Evolutionary conservation across 306 rosid genomes (phyloP).

Genomic region (Gastrolobium villosum): DNA sequence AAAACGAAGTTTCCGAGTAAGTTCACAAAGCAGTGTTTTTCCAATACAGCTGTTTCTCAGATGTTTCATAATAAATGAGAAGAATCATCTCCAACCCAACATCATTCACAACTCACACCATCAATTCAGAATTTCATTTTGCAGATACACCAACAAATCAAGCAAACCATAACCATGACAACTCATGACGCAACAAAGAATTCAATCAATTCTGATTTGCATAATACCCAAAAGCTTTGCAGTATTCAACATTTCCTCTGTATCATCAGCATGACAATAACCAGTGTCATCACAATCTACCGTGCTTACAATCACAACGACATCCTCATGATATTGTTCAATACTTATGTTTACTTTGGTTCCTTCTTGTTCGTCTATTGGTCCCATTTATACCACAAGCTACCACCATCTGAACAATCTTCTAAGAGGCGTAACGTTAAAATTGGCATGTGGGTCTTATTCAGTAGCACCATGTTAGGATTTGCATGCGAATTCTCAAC

Average conservation of each 20-base stretch:
- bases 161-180: no score
- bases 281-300: slow-evolving; percentile 30
- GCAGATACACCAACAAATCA: no score
- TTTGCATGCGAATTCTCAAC: slow-evolving; percentile 45
- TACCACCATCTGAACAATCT: background rate
- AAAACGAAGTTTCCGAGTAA: no score
- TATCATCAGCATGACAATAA: slow-evolving; percentile 34
- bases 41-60: no score
- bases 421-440: slow-evolving; percentile 8
- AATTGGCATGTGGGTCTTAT: slow-evolving; percentile 45
- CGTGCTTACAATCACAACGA: slow-evolving; percentile 38
- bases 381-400: background rate
- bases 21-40: no score
- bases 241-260: slow-evolving; percentile 26
- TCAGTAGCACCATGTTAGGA: slow-evolving; percentile 43
- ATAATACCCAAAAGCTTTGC: background rate
- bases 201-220: background rate
- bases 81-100: no score
- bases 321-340: slow-evolving; percentile 21
- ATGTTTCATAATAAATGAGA: no score
- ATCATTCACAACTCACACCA: no score
- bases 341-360: slow-evolving; percentile 18
- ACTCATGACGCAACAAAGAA: no score
- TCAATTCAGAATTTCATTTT: no score
- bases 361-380: slow-evolving; percentile 37